Base-by-base conservation (phyloP, 495 filamentous ascomycete genomes). In the Hypomontagnella monticulosa region DNA sequence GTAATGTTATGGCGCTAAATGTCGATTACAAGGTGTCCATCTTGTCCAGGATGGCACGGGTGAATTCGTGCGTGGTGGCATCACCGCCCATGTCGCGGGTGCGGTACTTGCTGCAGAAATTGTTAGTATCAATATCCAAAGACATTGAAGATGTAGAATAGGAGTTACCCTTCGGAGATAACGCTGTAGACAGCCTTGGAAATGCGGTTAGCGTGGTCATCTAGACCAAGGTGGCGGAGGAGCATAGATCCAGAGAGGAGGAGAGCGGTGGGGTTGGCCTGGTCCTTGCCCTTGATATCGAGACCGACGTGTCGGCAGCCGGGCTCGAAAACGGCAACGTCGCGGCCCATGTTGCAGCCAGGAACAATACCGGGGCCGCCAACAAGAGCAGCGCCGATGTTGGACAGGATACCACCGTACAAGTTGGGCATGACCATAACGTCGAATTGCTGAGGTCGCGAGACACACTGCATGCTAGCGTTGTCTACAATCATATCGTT, bases 401-500 rank as follows among this genome's bases (percentile, higher is more conserved):
- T 99, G 79, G 96, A 98, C 59, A 99, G 83, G 72, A 99, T 99
- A 67, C 96, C 96, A 77, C 95, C 95, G 83, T 99, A 99, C 74
- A 99, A 82, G 82, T 99, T 99, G 58, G 95, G 95, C 95, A 99
- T 99, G 75, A 99, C 95, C 91, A 99, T 91, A 66, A 99, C 95
- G 77, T 98, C 96, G 73, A 98, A 98, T 80, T 99, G 95, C 83
- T 99, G 95, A 60, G 95, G 95, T 53, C 85, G 83, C 51, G 91
- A 93, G 56, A 98, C 95, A 79, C 91, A 93, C 81, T 99, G 96
- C 95, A 99, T 98, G 67, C 92, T 96, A 62, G 95, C 96, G 79
- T 99, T 99, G 80, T 99, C 95, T 71, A 99, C 96, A 76, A 99
- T 98, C 94, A 98, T 97, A 79, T 98, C 96, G 80, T 94, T 95